A percentile compares a stretch with the other conserved stretches of the same genome.
Evolutionary conservation across 345 rosid genomes (phyloP).

Genomic region (Geranium rotundifolium): DNA sequence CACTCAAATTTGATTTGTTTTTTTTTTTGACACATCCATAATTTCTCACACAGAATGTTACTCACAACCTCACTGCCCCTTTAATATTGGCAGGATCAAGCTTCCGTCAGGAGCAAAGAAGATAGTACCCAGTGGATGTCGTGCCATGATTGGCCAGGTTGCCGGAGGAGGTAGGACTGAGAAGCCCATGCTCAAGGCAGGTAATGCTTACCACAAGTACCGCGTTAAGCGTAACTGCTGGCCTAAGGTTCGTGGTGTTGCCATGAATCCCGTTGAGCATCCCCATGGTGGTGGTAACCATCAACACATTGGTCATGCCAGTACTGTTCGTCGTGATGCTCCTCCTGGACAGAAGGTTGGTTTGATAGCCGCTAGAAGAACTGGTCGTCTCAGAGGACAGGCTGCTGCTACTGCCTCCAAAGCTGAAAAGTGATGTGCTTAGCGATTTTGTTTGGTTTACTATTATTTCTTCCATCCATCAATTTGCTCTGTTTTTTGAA

Average conservation of each 20-base stretch:
- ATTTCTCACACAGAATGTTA: neutral
- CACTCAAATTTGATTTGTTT: no score
- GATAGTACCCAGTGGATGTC: constrained; percentile 17
- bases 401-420: constrained; percentile 11
- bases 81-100: constrained; percentile 10
- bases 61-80: neutral
- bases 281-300: no score
- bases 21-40: neutral
- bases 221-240: constrained; percentile 5
- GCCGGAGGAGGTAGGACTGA: constrained; percentile 24
- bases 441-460: no score
- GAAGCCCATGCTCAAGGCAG: constrained; percentile 23
- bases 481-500: no score
- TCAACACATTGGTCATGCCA: constrained; percentile 2
- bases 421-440: neutral
- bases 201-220: constrained; percentile 21
- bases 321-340: constrained; percentile 1
- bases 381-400: constrained; percentile 15
- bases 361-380: constrained; percentile 19
- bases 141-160: constrained; percentile 23
- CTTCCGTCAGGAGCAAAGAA: constrained; percentile 23
- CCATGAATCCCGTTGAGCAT: constrained; percentile 7
- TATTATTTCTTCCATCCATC: no score
- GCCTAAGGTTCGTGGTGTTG: constrained; percentile 21
- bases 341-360: constrained; percentile 25